These are phyloP conservation scores for Gynandropsis gynandra DNA, from an alignment of 345 rosid genomes.

Conservation along the genomic window DNA sequence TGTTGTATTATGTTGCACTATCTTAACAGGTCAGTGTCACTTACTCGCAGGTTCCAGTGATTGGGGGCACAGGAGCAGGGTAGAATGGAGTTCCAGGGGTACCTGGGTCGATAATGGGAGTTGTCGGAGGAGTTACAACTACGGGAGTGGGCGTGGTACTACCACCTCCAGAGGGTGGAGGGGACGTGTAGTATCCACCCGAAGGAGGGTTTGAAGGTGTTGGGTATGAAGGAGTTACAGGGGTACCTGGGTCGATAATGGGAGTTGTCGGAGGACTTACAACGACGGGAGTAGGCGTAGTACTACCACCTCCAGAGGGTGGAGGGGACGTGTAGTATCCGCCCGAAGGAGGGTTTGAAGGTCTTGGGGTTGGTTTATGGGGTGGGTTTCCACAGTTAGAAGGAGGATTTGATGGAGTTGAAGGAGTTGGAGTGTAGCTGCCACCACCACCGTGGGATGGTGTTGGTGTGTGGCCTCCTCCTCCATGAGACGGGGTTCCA, in stretches of 20 bases:
- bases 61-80: constrained; percentile 63
- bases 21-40: constrained; percentile 17
- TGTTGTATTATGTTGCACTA: background rate
- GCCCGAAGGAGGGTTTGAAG: constrained; percentile 51
- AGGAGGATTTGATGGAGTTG: constrained; percentile 34
- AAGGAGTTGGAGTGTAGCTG: constrained; percentile 22
- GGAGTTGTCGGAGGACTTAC: constrained; percentile 23
- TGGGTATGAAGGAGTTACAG: constrained; percentile 36
- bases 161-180: constrained; percentile 34
- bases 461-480: constrained; percentile 22
- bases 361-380: constrained; percentile 27
- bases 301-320: constrained; percentile 16
- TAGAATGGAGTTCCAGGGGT: constrained; percentile 45
- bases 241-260: constrained; percentile 48
- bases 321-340: constrained; percentile 55
- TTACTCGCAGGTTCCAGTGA: constrained; percentile 82
- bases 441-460: constrained; percentile 26
- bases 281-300: constrained; percentile 41
- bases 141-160: constrained; percentile 35
- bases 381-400: constrained; percentile 39
- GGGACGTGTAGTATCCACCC: constrained; percentile 45
- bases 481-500: constrained; percentile 29
- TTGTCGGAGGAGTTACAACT: constrained; percentile 15
- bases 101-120: constrained; percentile 41
- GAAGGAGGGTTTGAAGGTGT: constrained; percentile 57